Evolutionary conservation across 2,329 filamentous ascomycete genomes (phyloP).

Genomic region (Rutstroemia sp.): DNA sequence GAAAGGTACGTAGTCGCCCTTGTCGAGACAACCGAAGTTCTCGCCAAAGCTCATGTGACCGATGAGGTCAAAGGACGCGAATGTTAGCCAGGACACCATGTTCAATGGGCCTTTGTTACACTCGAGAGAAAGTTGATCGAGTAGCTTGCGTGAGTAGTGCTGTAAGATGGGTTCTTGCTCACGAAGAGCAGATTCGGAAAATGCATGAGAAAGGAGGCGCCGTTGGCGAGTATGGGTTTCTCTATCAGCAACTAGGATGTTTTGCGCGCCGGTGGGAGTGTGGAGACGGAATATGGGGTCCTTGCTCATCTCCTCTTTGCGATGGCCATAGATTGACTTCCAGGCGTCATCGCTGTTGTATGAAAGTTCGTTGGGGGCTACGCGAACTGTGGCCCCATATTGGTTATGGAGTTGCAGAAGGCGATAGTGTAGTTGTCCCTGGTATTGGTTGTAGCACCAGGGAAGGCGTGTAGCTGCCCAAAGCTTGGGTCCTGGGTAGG

Average conservation of each 20-base stretch:
- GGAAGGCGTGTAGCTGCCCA: neutral
- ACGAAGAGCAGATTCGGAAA: constrained; percentile 25
- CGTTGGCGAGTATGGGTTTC: constrained; percentile 22
- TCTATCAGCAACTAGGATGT: neutral
- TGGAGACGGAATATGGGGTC: neutral
- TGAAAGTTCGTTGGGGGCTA: constrained; percentile 41
- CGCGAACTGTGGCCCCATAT: constrained; percentile 41
- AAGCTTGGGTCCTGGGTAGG: neutral
- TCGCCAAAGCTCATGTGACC: constrained; percentile 13
- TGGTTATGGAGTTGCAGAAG: constrained; percentile 31
- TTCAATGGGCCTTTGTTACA: constrained; percentile 5
- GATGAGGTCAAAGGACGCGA: constrained; percentile 14
- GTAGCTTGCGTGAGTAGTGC: constrained; percentile 1
- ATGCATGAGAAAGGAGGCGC: constrained; percentile 23
- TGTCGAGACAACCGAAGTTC: constrained; percentile 3
- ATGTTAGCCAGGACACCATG: constrained; percentile 10
- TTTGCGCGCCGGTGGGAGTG: neutral
- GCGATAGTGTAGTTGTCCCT: neutral
- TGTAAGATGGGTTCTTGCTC: constrained; percentile 25
- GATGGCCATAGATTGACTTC: neutral
- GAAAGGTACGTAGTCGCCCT: neutral
- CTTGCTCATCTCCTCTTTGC: neutral
- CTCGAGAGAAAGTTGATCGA: neutral
- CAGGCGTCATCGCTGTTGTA: constrained; percentile 18
- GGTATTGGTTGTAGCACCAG: neutral